Evolutionary conservation across 192 early-diverging fungal genomes (phyloP), one percentile per base, ranked within the genome.

Genomic region (Oehlia diaphana): DNA sequence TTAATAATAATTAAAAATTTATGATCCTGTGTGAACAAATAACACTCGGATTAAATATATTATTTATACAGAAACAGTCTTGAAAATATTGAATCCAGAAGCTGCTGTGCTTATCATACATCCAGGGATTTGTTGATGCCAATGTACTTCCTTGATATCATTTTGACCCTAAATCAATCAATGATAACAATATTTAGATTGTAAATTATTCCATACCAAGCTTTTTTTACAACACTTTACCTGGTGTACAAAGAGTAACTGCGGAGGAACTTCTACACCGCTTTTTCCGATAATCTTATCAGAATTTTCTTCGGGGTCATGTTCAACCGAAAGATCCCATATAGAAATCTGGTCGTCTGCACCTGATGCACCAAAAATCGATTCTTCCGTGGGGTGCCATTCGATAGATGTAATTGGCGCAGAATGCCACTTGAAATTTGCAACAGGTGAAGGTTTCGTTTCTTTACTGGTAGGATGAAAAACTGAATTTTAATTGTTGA

Each of bases 261-360:
- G 98, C 64, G 96, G 92, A 61, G 98, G 98, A 4, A 98, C 94
- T 53, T 96, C 91, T 28, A 94, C 88, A 42, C 89, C 89, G 42
- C 85, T 76, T 10, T 92, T 93, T 58, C 86, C 86, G 19, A 88
- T 84, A 31, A 91, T 83, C 63, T 83, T 79, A 35, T 82, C 89
- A 6, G 88, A 87, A 65, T 92, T 90, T 85, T 98, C 96, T 84
- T 98, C 98, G 9, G 93, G 89, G 83, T 99, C 98, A 50, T 92
- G 89, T 84, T 99, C 98, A 12, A 98, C 93, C n/a, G 96, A 94
- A 73, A 99, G 87, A 85, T 99, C 98, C 98, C 98, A 99, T 42
- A 99, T 81, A 42, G 98, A 96, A 66, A 97, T 81, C 87, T 99
- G 98, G 82, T 99, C 92, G 84, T 99, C 98, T 13, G 93, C 96